A percentile compares a stretch with the other conserved stretches of the same genome.
These are phyloP conservation scores for Blastosporella zonata DNA, from an alignment of 1,284 basidiomycete genomes.

Conservation along the genomic window DNA sequence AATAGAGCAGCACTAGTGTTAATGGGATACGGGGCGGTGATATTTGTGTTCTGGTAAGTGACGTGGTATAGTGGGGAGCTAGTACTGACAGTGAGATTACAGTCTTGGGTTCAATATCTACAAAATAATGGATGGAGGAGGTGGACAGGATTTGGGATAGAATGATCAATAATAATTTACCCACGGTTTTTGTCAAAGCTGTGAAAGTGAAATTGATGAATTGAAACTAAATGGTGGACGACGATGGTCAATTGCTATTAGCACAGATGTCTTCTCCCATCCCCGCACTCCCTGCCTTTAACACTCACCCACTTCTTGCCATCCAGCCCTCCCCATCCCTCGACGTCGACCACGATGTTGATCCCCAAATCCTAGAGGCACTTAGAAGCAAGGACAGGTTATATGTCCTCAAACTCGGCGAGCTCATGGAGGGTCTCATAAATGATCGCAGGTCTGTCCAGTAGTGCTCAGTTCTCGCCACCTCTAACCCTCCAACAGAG, in stretches of 20 bases:
- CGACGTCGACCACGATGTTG: constrained; percentile 44
- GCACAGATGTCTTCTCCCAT: constrained; percentile 1
- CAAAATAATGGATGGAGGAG: constrained; percentile 39
- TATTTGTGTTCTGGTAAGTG: constrained; percentile 87
- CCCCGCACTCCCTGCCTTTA: constrained; percentile 15
- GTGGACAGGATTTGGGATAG: constrained; percentile 2
- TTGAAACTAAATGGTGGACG: too few relatives aligned
- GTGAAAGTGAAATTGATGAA: constrained; percentile 13
- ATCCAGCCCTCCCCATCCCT: constrained; percentile 20
- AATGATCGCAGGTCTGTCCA: constrained; percentile 55
- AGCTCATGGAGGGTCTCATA: constrained; percentile 76
- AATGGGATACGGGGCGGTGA: constrained; percentile 71
- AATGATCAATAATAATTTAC: constrained; percentile 12
- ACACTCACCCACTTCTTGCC: constrained; percentile 18
- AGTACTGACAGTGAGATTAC: constrained; percentile 7
- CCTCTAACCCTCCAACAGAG: constrained; percentile 33
- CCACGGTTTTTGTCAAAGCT: constrained; percentile 21
- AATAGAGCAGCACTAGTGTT: constrained; percentile 67
- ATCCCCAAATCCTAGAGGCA: constrained; percentile 78
- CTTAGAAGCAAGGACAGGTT: constrained; percentile 81
- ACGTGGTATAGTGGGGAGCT: not conserved
- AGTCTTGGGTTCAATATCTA: constrained; percentile 80
- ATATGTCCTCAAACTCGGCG: constrained; percentile 79
- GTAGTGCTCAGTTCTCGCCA: not conserved
- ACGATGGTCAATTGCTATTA: too few relatives aligned